A percentile compares a stretch with the other conserved stretches of the same genome.
Evolutionary conservation across 495 filamentous ascomycete species (phyloP).

Genomic region (Talaromyces proteolyticus): DNA sequence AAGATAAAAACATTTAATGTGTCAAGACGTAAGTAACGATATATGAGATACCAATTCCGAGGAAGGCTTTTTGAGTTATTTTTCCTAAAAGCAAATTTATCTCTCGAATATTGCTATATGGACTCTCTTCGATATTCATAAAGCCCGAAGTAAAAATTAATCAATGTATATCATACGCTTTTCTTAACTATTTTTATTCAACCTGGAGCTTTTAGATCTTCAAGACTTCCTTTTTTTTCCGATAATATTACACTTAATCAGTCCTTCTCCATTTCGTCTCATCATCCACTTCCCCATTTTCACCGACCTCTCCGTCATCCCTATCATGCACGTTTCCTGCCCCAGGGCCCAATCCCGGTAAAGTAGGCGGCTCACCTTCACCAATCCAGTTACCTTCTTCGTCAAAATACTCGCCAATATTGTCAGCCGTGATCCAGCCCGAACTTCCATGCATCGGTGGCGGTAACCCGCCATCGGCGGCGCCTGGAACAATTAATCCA

Average conservation of each 20-base stretch:
- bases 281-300: constrained; percentile 26
- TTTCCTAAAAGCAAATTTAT: not conserved
- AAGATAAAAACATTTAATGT: constrained; percentile 2
- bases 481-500: constrained; percentile 20
- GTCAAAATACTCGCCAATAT: constrained; percentile 75
- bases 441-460: constrained; percentile 77
- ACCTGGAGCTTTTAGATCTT: no score
- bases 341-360: constrained; percentile 43
- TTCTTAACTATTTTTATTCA: no score
- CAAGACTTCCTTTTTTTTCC: not conserved
- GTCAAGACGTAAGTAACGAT: constrained; percentile 6
- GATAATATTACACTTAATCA: constrained; percentile 25
- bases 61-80: not conserved
- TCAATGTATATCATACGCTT: no score
- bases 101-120: no score
- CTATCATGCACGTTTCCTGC: constrained; percentile 52
- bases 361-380: constrained; percentile 27
- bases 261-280: constrained; percentile 60
- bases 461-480: constrained; percentile 51
- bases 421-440: constrained; percentile 96
- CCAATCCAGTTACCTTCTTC: constrained; percentile 57
- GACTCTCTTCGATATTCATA: no score
- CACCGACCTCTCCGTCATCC: constrained; percentile 29
- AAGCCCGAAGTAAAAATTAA: no score
- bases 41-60: constrained; percentile 3